A percentile compares a stretch with the other conserved stretches of the same genome.
Evolutionary conservation across 2,329 filamentous ascomycete species (phyloP).

Genomic region (Fusarium euwallaceae): DNA sequence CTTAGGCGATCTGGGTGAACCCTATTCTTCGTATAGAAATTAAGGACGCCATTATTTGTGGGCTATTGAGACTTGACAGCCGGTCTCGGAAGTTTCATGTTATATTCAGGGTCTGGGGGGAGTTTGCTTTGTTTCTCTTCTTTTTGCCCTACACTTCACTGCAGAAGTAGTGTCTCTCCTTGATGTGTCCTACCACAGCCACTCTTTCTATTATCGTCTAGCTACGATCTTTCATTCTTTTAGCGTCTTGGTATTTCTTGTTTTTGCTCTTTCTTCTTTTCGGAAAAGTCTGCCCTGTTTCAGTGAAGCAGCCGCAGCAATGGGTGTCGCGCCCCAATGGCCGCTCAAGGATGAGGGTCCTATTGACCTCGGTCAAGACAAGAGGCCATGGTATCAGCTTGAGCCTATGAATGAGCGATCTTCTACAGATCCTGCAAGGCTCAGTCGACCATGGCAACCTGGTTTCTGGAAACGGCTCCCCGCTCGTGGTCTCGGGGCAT

Average conservation of each 20-base stretch:
- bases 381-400: conserved; percentile 26
- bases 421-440: conserved; percentile 13
- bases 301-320: neutral
- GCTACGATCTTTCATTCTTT: neutral
- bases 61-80: neutral
- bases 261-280: neutral
- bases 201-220: neutral
- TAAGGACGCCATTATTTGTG: neutral
- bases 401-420: conserved; percentile 16
- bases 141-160: neutral
- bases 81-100: neutral
- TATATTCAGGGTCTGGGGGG: neutral
- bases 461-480: conserved; percentile 39
- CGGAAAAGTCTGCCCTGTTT: neutral
- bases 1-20: neutral
- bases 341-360: conserved; percentile 27
- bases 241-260: neutral
- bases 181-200: neutral
- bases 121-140: neutral
- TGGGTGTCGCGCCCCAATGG: conserved; percentile 15
- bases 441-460: conserved; percentile 37
- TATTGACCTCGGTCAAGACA: neutral
- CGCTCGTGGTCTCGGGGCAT: conserved; percentile 30
- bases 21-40: conserved; percentile 9
- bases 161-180: neutral